Conservation (phyloP, 2,329 filamentous ascomycete genomes). For the Fusarium sp. region DNA sequence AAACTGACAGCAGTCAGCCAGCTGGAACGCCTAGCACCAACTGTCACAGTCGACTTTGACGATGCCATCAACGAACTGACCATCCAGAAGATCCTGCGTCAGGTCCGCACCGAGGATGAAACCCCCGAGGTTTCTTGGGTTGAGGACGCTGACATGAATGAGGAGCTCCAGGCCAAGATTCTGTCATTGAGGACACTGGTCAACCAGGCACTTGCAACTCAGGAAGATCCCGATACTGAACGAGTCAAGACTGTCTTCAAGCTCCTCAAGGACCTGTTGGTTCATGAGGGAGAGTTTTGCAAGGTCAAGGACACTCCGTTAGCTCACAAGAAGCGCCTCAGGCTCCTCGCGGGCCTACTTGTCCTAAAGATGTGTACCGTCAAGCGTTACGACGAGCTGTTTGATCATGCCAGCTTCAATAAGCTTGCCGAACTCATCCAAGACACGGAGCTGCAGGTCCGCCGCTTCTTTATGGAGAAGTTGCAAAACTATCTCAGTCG, state of each 20-base stretch:
- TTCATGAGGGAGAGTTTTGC: conserved; percentile 79
- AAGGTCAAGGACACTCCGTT: conserved; percentile 77
- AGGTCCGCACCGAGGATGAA: conserved; percentile 69
- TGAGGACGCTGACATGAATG: conserved; percentile 71
- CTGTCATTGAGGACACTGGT: conserved; percentile 85
- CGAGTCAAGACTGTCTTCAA: conserved; percentile 75
- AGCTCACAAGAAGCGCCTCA: conserved; percentile 79
- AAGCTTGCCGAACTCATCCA: conserved; percentile 81
- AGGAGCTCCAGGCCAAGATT: conserved; percentile 83
- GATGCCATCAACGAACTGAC: conserved; percentile 82
- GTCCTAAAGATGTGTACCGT: conserved; percentile 83
- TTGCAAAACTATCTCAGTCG: conserved; percentile 89
- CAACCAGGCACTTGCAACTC: conserved; percentile 75
- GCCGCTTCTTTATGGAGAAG: conserved; percentile 79
- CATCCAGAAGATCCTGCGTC: conserved; percentile 75
- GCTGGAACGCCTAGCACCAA: conserved; percentile 76
- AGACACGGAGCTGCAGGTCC: conserved; percentile 75
- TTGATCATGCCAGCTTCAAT: conserved; percentile 79
- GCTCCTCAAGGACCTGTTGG: conserved; percentile 78
- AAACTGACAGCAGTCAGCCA: conserved; percentile 76
- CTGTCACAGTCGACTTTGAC: conserved; percentile 74
- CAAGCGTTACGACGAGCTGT: conserved; percentile 76
- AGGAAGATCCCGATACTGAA: conserved; percentile 61
- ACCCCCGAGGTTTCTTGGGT: conserved; percentile 70
- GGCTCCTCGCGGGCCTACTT: conserved; percentile 80